phyloP scores from a whole-genome alignment of 169 alveolate species.

The Plasmodium blacklocki region DNA sequence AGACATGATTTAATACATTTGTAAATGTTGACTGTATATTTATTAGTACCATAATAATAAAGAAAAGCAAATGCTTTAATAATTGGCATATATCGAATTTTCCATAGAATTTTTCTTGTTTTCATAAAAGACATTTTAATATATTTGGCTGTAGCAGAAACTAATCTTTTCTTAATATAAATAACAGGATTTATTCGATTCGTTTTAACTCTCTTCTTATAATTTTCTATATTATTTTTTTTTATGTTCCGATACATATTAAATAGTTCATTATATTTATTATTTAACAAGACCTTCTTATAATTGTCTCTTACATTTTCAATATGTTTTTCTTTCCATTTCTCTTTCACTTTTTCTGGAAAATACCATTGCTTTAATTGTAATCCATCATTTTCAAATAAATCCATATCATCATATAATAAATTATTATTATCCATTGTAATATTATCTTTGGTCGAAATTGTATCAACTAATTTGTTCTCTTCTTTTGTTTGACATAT shows the following conservation, averaged over 20 bases:
- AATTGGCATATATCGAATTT: slow-evolving; percentile 70
- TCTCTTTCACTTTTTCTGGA: slow-evolving; percentile 34
- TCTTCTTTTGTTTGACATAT: slow-evolving; percentile 4
- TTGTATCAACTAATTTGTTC: background rate
- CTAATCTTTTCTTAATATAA: slow-evolving; percentile 69
- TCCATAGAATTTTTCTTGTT: slow-evolving; percentile 73
- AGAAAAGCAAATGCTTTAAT: slow-evolving; percentile 66
- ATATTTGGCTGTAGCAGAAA: slow-evolving; percentile 70
- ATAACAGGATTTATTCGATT: slow-evolving; percentile 71
- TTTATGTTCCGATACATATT: slow-evolving; percentile 69
- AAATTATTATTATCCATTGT: background rate
- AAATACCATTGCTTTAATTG: slow-evolving; percentile 73
- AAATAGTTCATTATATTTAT: slow-evolving; percentile 65
- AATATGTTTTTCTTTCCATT: slow-evolving; percentile 63
- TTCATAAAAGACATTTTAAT: slow-evolving; percentile 62
- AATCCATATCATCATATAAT: slow-evolving; percentile 27
- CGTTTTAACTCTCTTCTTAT: slow-evolving; percentile 70
- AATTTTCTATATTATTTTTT: slow-evolving; percentile 57
- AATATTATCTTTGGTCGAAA: background rate
- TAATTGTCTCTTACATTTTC: slow-evolving; percentile 60
- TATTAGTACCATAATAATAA: slow-evolving; percentile 62
- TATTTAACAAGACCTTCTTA: slow-evolving; percentile 60
- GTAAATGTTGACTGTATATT: slow-evolving; percentile 74
- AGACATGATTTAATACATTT: slow-evolving; percentile 63
- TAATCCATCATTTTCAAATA: slow-evolving; percentile 39